Evolutionary conservation across 2,329 filamentous ascomycete species (phyloP).

Genomic region (Claviceps africana): DNA sequence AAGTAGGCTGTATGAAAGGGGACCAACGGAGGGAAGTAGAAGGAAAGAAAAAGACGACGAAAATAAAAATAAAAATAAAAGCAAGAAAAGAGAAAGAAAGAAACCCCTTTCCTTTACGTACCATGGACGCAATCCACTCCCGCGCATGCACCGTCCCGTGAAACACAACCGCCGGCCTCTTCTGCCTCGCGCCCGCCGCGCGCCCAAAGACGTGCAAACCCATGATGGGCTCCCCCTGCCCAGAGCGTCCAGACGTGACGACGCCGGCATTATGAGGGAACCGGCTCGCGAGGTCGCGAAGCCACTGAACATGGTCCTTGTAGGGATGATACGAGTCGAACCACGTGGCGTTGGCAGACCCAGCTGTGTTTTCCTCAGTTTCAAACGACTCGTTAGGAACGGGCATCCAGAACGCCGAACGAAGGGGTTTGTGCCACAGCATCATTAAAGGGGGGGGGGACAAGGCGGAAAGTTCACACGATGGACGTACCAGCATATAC

Average conservation of each 20-base stretch:
- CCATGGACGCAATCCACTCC: conserved; percentile 46
- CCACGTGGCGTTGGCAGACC: conserved; percentile 24
- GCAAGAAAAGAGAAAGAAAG: too few species aligned
- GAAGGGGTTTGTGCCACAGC: neutral
- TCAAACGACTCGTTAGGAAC: too few species aligned
- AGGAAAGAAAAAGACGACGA: too few species aligned
- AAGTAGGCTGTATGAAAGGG: too few species aligned
- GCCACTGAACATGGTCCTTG: conserved; percentile 33
- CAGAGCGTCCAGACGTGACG: conserved; percentile 32
- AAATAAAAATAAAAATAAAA: neutral
- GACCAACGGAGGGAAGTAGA: too few species aligned
- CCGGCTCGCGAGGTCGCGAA: conserved; percentile 28
- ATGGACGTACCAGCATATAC: conserved; percentile 15
- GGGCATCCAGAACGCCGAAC: too few species aligned
- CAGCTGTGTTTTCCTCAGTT: too few species aligned
- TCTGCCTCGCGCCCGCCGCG: conserved; percentile 18
- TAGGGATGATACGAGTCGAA: conserved; percentile 41
- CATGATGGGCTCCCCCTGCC: conserved; percentile 39
- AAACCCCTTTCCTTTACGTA: too few species aligned
- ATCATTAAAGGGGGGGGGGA: too few species aligned
- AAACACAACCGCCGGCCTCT: conserved; percentile 38
- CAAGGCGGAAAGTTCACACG: too few species aligned
- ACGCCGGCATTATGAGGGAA: conserved; percentile 32
- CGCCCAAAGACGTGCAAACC: conserved; percentile 45
- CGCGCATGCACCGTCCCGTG: conserved; percentile 46